Percentiles rank a stretch among this genome's conserved stretches.
Evolutionary conservation across 2,329 filamentous ascomycete species (phyloP).

Genomic region (Coleophoma cylindrospora): DNA sequence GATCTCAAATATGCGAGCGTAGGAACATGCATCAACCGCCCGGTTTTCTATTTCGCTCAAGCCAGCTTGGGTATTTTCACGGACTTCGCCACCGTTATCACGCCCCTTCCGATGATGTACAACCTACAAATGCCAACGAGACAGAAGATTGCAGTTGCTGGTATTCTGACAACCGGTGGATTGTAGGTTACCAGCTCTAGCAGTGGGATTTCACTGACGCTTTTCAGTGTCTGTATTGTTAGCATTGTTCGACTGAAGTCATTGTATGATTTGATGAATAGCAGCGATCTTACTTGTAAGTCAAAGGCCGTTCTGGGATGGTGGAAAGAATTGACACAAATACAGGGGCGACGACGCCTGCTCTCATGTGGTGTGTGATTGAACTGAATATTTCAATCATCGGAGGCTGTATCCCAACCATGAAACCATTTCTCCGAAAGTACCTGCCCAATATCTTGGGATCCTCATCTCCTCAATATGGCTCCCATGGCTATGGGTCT

Average conservation of each 20-base stretch:
- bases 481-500: background rate
- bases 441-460: constrained; percentile 14
- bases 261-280: constrained; percentile 7
- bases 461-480: background rate
- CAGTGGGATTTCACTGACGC: no score
- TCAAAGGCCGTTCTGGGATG: background rate
- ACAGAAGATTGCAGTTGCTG: constrained; percentile 35
- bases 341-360: constrained; percentile 7
- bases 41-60: constrained; percentile 23
- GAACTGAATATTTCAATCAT: constrained; percentile 5
- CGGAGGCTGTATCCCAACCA: constrained; percentile 4
- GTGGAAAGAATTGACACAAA: background rate
- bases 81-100: constrained; percentile 19
- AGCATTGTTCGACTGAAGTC: constrained; percentile 17
- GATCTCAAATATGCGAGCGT: constrained; percentile 13
- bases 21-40: constrained; percentile 20
- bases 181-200: background rate
- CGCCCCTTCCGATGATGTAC: constrained; percentile 38
- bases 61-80: constrained; percentile 20
- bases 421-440: constrained; percentile 7
- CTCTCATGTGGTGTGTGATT: constrained; percentile 10
- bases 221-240: constrained; percentile 21
- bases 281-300: constrained; percentile 10
- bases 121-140: constrained; percentile 34
- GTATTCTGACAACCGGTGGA: constrained; percentile 22